phyloP scores from a whole-genome alignment of 1,284 basidiomycete species.

The Fomitopsis palustris region DNA sequence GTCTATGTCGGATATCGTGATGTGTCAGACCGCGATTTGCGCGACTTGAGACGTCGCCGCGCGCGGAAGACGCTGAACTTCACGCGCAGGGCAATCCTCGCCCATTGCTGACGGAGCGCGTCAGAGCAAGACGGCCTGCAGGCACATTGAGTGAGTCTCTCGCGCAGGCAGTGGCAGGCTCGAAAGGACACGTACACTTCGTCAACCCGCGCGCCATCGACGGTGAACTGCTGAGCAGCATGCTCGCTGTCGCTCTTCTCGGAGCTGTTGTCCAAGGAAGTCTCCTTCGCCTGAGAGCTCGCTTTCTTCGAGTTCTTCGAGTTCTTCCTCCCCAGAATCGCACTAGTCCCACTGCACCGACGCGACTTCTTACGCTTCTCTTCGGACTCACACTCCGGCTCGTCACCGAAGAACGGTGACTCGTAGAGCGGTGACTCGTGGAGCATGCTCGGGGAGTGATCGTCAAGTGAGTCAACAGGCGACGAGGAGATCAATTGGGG shows the following conservation, averaged over 20 bases:
- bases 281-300: slow-evolving; percentile 6
- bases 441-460: slow-evolving; percentile 14
- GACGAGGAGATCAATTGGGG: slow-evolving; percentile 18
- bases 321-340: slow-evolving; percentile 5
- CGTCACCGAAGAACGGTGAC: slow-evolving; percentile 22
- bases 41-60: background rate
- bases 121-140: slow-evolving; percentile 52
- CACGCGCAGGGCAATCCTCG: background rate
- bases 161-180: background rate
- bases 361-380: slow-evolving; percentile 13
- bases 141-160: slow-evolving; percentile 4
- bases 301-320: slow-evolving; percentile 16
- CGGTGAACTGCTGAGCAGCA: slow-evolving; percentile 12
- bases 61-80: slow-evolving; percentile 1
- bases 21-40: background rate
- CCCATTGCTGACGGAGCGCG: slow-evolving; percentile 34
- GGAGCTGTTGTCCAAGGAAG: slow-evolving; percentile 4
- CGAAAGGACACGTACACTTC: slow-evolving; percentile 27
- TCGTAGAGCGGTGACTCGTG: slow-evolving; percentile 21
- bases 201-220: slow-evolving; percentile 17
- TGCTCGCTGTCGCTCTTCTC: slow-evolving; percentile 13
- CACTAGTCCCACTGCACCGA: slow-evolving; percentile 9
- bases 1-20: background rate
- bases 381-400: slow-evolving; percentile 10
- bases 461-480: slow-evolving; percentile 22